A percentile compares a stretch with the other conserved stretches of the same genome.
phyloP scores from a whole-genome alignment of 495 filamentous ascomycete species.

The Penicillium goetzii region DNA sequence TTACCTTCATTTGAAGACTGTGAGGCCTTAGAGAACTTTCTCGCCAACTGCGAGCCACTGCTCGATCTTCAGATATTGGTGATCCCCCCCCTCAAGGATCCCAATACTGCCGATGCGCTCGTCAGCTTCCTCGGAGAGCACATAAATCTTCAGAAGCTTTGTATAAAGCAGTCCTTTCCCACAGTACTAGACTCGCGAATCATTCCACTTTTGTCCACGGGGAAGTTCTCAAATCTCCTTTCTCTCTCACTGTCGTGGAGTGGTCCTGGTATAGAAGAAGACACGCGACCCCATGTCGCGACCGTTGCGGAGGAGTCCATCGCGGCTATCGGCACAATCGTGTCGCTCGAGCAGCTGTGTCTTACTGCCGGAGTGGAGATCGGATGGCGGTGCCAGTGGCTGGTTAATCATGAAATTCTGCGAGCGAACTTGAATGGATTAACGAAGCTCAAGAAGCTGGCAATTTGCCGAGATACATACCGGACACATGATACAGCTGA shows the following conservation, averaged over 20 bases:
- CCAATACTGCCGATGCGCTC: background rate
- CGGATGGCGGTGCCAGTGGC: conserved; percentile 4
- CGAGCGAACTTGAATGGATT: conserved; percentile 4
- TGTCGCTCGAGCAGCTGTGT: background rate
- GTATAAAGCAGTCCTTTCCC: background rate
- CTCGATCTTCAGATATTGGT: background rate
- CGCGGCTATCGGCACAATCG: background rate
- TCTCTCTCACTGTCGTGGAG: background rate
- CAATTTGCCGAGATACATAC: conserved; percentile 3
- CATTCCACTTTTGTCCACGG: background rate
- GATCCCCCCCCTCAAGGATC: background rate
- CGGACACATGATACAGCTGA: background rate
- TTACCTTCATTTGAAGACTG: background rate
- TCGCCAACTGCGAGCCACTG: background rate
- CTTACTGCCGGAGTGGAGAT: background rate
- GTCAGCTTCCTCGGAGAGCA: background rate
- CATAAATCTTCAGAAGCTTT: background rate
- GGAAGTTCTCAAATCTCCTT: background rate
- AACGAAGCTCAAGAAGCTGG: background rate
- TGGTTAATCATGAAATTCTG: background rate
- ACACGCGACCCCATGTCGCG: background rate
- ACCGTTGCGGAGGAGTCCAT: conserved; percentile 2
- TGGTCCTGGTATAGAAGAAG: background rate
- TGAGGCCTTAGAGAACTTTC: background rate
- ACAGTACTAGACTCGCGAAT: background rate